phyloP scores from a whole-genome alignment of 2,329 filamentous ascomycete genomes.

The Cladosporium cucumerinum region DNA sequence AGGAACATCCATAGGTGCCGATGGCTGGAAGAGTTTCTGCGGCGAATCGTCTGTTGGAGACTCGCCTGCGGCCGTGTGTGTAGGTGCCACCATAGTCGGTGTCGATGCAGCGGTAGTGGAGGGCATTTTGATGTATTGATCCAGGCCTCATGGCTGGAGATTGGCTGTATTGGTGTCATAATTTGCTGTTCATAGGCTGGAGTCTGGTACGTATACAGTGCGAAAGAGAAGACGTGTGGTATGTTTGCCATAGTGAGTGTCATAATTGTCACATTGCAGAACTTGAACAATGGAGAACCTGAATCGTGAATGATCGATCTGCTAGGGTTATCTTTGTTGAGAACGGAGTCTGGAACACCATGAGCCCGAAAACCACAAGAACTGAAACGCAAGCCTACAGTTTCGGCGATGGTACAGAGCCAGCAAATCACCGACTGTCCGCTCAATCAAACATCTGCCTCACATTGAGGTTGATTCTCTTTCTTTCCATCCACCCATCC shows the following conservation, averaged over 20 bases:
- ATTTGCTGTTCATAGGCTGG: not conserved
- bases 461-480: constrained; percentile 89
- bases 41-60: not conserved
- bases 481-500: constrained; percentile 83
- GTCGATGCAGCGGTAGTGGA: constrained; percentile 4
- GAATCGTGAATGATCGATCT: not conserved
- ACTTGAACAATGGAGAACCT: not conserved
- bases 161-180: not conserved
- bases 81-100: not conserved
- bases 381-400: not conserved
- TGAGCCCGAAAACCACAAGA: not conserved
- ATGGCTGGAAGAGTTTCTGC: not conserved
- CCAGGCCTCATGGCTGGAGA: not conserved
- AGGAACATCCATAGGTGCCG: not conserved
- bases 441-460: constrained; percentile 66
- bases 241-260: not conserved
- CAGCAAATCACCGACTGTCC: not conserved
- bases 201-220: not conserved
- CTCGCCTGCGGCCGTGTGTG: not conserved
- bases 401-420: not conserved
- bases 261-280: not conserved
- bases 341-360: not conserved
- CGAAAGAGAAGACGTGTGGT: not conserved
- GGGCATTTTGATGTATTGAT: not conserved
- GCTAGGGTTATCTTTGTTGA: not conserved